A percentile compares a stretch with the other conserved stretches of the same genome.
Evolutionary conservation across 495 filamentous ascomycete genomes (phyloP).

Genomic region (Haplographium delicatum): DNA sequence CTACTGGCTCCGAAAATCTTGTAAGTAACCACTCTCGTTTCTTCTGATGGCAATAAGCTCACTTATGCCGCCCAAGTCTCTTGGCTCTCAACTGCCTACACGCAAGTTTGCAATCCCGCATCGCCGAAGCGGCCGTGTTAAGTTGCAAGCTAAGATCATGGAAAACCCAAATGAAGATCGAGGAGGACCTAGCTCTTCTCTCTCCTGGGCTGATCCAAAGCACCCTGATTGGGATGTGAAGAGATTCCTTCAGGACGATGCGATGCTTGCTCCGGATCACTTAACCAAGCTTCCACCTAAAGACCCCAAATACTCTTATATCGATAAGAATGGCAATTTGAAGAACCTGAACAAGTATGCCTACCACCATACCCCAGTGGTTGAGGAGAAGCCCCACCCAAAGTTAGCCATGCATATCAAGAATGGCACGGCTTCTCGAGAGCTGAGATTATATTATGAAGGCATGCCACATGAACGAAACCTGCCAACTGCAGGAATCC

Average conservation of each 20-base stretch:
- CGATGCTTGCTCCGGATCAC: conserved; percentile 14
- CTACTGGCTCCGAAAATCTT: no score
- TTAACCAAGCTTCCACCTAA: conserved; percentile 25
- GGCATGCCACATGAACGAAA: conserved; percentile 10
- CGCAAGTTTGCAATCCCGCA: no score
- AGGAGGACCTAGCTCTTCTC: neutral
- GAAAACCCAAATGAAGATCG: no score
- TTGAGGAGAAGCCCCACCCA: conserved; percentile 3
- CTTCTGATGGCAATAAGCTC: no score
- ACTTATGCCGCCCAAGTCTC: no score
- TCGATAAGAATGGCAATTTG: conserved; percentile 3
- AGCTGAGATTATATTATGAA: conserved; percentile 20
- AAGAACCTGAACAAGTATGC: conserved; percentile 13
- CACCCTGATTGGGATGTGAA: conserved; percentile 8
- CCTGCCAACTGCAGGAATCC: conserved; percentile 30
- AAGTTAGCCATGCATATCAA: conserved; percentile 6
- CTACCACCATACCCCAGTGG: no score
- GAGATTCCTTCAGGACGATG: conserved; percentile 2
- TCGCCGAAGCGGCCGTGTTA: no score
- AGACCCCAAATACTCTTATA: conserved; percentile 21
- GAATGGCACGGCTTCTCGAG: conserved; percentile 9
- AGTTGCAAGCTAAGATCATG: no score
- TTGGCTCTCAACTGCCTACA: no score
- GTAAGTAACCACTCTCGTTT: no score
- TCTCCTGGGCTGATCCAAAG: conserved; percentile 2